phyloP scores from a whole-genome alignment of 78 protist species.

The Speleostelium caveatum region DNA sequence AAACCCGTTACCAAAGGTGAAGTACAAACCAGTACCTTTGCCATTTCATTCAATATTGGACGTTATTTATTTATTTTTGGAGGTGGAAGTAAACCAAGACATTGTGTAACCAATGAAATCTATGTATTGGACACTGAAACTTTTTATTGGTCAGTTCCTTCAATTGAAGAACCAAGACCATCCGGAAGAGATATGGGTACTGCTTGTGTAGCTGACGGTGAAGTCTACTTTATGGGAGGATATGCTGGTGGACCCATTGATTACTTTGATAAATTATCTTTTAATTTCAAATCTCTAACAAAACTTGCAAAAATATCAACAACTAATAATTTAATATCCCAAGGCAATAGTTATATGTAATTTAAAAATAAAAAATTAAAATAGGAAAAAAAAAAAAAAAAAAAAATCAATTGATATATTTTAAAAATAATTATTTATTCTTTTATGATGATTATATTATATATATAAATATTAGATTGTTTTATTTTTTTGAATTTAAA shows the following conservation, averaged over 20 bases:
- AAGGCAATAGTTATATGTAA: background rate
- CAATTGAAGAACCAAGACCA: conserved; percentile 42
- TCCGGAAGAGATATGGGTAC: conserved; percentile 82
- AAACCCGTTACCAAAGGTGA: conserved; percentile 56
- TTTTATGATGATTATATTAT: too few relatives aligned
- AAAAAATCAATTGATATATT: too few relatives aligned
- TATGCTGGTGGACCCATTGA: conserved; percentile 76
- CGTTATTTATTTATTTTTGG: conserved; percentile 78
- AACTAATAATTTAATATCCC: background rate
- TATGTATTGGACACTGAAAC: conserved; percentile 71
- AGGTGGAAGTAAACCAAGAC: conserved; percentile 71
- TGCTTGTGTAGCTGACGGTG: conserved; percentile 75
- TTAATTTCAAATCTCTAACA: conserved; percentile 47
- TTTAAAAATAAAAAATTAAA: too few relatives aligned
- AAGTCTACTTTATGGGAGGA: conserved; percentile 75
- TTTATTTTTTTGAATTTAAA: too few relatives aligned
- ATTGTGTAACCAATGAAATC: conserved; percentile 72
- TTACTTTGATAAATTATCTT: conserved; percentile 48
- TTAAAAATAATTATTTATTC: too few relatives aligned
- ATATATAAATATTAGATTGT: too few relatives aligned
- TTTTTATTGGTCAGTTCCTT: conserved; percentile 32
- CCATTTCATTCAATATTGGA: conserved; percentile 60
- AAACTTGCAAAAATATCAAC: conserved; percentile 13
- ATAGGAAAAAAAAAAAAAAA: too few relatives aligned
- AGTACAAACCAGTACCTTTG: conserved; percentile 81